A percentile compares a stretch with the other conserved stretches of the same genome.
These are phyloP conservation scores for Phytophthora idaei DNA, from an alignment of 352 stramenopile species.

Conservation along the genomic window DNA sequence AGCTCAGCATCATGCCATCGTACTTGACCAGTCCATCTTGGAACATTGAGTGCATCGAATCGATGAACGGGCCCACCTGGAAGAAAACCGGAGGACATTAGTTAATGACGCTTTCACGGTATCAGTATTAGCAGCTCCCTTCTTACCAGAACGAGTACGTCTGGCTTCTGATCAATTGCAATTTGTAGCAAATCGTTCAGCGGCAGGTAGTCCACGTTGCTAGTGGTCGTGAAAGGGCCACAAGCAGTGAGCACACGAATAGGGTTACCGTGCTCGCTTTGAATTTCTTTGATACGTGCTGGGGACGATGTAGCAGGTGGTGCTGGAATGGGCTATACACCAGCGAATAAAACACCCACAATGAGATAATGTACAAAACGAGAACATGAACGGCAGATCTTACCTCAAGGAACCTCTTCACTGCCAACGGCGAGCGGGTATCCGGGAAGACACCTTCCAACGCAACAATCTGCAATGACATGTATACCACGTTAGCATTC, in stretches of 20 bases:
- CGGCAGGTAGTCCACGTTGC: constrained; percentile 95
- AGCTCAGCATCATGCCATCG: constrained; percentile 81
- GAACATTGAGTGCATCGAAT: constrained; percentile 91
- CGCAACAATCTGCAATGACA: constrained; percentile 66
- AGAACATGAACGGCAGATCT: neutral
- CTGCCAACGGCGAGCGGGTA: constrained; percentile 68
- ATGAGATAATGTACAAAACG: neutral
- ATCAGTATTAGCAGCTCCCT: neutral
- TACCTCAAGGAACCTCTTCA: constrained; percentile 84
- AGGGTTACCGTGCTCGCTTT: constrained; percentile 46
- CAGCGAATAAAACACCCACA: neutral
- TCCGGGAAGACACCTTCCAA: constrained; percentile 79
- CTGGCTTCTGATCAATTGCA: constrained; percentile 81
- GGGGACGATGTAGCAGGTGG: constrained; percentile 56
- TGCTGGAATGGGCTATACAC: constrained; percentile 61
- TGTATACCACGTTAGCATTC: constrained; percentile 7
- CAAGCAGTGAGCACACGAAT: constrained; percentile 90
- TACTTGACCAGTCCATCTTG: constrained; percentile 81
- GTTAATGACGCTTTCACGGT: neutral
- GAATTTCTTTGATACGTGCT: constrained; percentile 50
- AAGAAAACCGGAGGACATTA: constrained; percentile 7
- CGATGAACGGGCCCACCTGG: constrained; percentile 96
- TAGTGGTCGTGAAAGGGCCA: constrained; percentile 95
- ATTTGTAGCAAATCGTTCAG: constrained; percentile 93
- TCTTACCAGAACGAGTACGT: constrained; percentile 94